A percentile compares a stretch with the other conserved stretches of the same genome.
Conservation (phyloP, 495 filamentous ascomycete genomes). For the Xylaria palmicola region DNA sequence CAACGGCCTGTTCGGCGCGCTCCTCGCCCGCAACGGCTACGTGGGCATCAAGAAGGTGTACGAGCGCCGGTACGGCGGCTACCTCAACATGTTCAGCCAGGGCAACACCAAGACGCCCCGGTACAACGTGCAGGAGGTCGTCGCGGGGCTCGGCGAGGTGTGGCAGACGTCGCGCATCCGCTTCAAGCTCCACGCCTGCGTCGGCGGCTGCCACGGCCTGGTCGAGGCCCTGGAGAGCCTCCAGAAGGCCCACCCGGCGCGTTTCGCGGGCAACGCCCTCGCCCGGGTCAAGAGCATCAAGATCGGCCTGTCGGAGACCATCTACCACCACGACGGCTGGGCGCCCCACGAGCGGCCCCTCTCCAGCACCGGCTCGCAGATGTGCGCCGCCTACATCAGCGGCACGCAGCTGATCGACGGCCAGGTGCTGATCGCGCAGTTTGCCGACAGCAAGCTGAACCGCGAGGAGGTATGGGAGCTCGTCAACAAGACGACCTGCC, state of each 20-base stretch:
- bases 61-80: constrained; percentile 45
- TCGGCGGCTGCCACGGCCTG: constrained; percentile 37
- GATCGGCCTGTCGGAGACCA: constrained; percentile 20
- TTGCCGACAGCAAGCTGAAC: constrained; percentile 33
- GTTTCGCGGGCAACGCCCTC: not conserved
- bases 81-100: constrained; percentile 38
- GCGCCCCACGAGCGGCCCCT: constrained; percentile 34
- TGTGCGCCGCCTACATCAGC: constrained; percentile 43
- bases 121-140: constrained; percentile 31
- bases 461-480: constrained; percentile 40
- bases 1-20: constrained; percentile 42
- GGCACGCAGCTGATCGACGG: constrained; percentile 43
- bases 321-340: constrained; percentile 43
- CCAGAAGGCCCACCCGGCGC: constrained; percentile 1
- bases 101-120: constrained; percentile 32
- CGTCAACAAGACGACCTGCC: constrained; percentile 38
- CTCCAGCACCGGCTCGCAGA: constrained; percentile 42
- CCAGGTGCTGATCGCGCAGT: constrained; percentile 36
- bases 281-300: constrained; percentile 4
- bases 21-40: constrained; percentile 40
- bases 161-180: constrained; percentile 42
- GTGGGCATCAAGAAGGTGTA: constrained; percentile 46
- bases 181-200: constrained; percentile 39
- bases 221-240: constrained; percentile 6
- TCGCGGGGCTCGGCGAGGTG: constrained; percentile 34